Percentiles rank a stretch among this genome's conserved stretches.
Evolutionary conservation across 345 rosid species (phyloP).

Genomic region (Turnera subulata): DNA sequence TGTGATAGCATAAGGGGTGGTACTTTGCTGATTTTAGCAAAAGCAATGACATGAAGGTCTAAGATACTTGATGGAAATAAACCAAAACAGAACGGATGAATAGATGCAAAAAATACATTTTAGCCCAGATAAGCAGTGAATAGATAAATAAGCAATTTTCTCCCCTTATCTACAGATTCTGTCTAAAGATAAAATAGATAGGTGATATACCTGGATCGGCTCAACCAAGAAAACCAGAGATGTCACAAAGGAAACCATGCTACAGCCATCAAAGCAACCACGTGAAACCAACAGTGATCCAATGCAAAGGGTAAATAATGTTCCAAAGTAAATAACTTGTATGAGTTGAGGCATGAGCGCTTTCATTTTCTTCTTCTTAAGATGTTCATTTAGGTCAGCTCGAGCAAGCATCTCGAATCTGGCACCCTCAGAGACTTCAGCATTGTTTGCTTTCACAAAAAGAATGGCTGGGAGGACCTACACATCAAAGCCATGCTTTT

Average conservation of each 20-base stretch:
- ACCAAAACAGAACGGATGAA: too few relatives aligned
- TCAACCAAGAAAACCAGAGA: constrained; percentile 79
- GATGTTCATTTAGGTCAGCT: constrained; percentile 50
- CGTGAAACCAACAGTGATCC: constrained; percentile 70
- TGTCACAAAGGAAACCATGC: constrained; percentile 71
- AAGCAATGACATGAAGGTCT: too few relatives aligned
- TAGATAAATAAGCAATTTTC: not conserved
- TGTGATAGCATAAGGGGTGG: too few relatives aligned
- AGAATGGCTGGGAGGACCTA: constrained; percentile 87
- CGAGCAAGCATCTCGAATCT: constrained; percentile 71
- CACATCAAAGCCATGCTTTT: too few relatives aligned
- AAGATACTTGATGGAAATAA: too few relatives aligned
- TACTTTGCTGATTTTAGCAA: too few relatives aligned
- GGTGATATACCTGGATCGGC: constrained; percentile 69
- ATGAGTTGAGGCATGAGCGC: constrained; percentile 79
- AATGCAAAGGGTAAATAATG: constrained; percentile 51
- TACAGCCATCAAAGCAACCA: constrained; percentile 57
- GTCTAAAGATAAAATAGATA: constrained; percentile 4
- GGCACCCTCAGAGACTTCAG: constrained; percentile 63
- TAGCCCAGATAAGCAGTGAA: not conserved
- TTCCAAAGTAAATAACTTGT: constrained; percentile 72
- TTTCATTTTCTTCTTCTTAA: constrained; percentile 90
- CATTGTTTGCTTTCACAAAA: constrained; percentile 89
- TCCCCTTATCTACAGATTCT: not conserved
- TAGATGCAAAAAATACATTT: too few relatives aligned